Percentiles rank a stretch among this genome's conserved stretches.
These are phyloP conservation scores for Sporothrix curviconia DNA, from an alignment of 2,329 filamentous ascomycete genomes.

Conservation along the genomic window DNA sequence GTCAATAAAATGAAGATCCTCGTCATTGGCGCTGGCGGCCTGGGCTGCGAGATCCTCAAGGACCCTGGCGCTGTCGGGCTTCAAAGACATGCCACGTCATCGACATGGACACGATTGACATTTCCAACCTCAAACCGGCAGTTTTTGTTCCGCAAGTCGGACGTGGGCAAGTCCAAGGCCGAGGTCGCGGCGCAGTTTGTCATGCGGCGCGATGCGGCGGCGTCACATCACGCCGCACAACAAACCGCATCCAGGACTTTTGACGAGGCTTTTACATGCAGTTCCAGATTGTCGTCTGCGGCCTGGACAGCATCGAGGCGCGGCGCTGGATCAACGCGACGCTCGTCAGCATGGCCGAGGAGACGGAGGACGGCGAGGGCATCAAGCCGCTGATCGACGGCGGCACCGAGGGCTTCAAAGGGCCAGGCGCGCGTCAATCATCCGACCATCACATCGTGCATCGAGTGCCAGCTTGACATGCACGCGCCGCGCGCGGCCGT, in stretches of 20 bases:
- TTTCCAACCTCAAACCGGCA: conserved; percentile 97
- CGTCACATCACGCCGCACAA: conserved; percentile 93
- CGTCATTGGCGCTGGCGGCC: conserved; percentile 76
- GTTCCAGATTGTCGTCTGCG: conserved; percentile 89
- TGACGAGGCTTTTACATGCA: conserved; percentile 96
- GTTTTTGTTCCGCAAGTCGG: conserved; percentile 85
- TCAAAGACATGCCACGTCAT: conserved; percentile 98
- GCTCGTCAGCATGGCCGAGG: conserved; percentile 77
- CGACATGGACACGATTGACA: conserved; percentile 99
- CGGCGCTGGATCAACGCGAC: conserved; percentile 98
- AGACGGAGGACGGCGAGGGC: conserved; percentile 57
- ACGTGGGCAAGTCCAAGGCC: conserved; percentile 91
- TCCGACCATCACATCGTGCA: conserved; percentile 87
- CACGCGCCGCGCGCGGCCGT: conserved; percentile 96
- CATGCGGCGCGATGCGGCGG: conserved; percentile 79
- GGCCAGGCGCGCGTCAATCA: conserved; percentile 90
- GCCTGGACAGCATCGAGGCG: conserved; percentile 93
- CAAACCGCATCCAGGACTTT: conserved; percentile 94
- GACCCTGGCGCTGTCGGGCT: conserved; percentile 90
- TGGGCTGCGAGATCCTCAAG: conserved; percentile 96
- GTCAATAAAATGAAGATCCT: conserved; percentile 69
- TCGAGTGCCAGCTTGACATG: conserved; percentile 98
- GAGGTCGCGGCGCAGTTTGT: conserved; percentile 90
- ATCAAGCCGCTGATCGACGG: conserved; percentile 94
- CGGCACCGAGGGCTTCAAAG: conserved; percentile 96